Base-by-base conservation (phyloP, 2,329 filamentous ascomycete species). In the Amphichorda felina region DNA sequence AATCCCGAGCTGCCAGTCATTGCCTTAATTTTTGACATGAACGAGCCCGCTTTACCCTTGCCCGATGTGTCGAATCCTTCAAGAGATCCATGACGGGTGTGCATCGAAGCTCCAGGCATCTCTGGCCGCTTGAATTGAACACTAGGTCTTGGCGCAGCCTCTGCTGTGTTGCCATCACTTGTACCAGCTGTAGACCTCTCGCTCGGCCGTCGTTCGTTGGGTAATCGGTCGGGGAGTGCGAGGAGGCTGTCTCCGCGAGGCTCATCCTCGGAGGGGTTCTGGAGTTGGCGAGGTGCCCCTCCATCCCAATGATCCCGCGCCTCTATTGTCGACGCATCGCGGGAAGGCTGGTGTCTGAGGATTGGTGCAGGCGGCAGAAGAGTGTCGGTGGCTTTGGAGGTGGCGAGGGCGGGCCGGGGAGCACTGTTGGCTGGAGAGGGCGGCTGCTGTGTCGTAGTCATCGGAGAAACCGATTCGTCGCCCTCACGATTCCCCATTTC, bases 21-120 rank as follows among this genome's bases (percentile, higher is more conserved):
- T 4, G 83, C 79, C 51, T 82, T 86, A 42, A 94, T 57, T 53
- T 82, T 87, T 14, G 79, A 79, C 57, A 94, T 85, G 43, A 93
- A 69, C 16, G 72, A 37, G 8, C 30, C 71, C 37, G 71, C 64
- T 40, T 69, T 67, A 16, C 72, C 71, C 55, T 77, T 79, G 38
- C 60, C 63, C 11, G 64, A 55, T 8, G 62, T 60, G 26, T 83
- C 82, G n/a, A 59, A 66, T 35, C 82, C 77, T 31, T 82, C 76
- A 61, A 72, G 72, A 4, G 82, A 85, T 24, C 73, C 69, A 30
- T 79, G 69, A 39, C 77, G 68, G 22, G 70, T 72, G 43, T 77
- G 73, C 15, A 56, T 44, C 7, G 67, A 58, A 5, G 58, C 24
- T 72, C 75, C 43, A 56, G 50, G 50, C 43, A 59, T 55, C 34